Conservation (phyloP, 257 asterid genomes). For the Forsythia suspensa region DNA sequence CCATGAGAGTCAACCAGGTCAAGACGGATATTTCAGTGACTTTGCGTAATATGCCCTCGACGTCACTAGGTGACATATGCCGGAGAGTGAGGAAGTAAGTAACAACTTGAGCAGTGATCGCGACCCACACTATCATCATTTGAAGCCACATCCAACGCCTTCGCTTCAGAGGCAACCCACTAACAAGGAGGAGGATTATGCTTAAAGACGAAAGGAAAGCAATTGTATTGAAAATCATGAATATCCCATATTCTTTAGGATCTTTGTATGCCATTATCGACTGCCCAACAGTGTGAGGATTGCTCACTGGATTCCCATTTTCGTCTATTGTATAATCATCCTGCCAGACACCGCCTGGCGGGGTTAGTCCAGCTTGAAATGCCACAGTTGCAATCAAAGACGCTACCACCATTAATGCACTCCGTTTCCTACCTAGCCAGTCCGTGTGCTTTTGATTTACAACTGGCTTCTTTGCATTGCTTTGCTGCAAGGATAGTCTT, state of each 20-base stretch:
- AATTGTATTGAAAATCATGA: slow-evolving; percentile 39
- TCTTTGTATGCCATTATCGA: slow-evolving; percentile 31
- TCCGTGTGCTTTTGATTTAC: slow-evolving; percentile 22
- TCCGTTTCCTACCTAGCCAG: slow-evolving; percentile 35
- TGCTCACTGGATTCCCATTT: slow-evolving; percentile 19
- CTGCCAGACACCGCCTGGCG: slow-evolving; percentile 40
- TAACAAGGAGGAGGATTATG: slow-evolving; percentile 32
- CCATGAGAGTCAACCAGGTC: slow-evolving; percentile 45
- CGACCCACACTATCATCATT: slow-evolving; percentile 35
- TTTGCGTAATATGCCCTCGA: slow-evolving; percentile 19
- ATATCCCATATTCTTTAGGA: slow-evolving; percentile 19
- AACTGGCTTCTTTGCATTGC: slow-evolving; percentile 9
- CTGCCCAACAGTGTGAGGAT: slow-evolving; percentile 34
- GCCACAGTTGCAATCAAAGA: slow-evolving; percentile 40
- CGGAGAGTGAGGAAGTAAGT: slow-evolving; percentile 38
- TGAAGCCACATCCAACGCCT: slow-evolving; percentile 37
- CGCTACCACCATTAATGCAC: slow-evolving; percentile 39
- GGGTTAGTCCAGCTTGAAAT: slow-evolving; percentile 40
- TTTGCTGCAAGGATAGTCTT: neutral
- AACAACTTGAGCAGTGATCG: slow-evolving; percentile 32
- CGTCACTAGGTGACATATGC: slow-evolving; percentile 28
- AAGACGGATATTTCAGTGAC: slow-evolving; percentile 36
- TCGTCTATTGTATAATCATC: slow-evolving; percentile 27
- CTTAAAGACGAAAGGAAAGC: slow-evolving; percentile 35
- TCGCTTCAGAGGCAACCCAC: slow-evolving; percentile 35